phyloP scores from a whole-genome alignment of 2,329 filamentous ascomycete species.

The Talaromyces islandicus region DNA sequence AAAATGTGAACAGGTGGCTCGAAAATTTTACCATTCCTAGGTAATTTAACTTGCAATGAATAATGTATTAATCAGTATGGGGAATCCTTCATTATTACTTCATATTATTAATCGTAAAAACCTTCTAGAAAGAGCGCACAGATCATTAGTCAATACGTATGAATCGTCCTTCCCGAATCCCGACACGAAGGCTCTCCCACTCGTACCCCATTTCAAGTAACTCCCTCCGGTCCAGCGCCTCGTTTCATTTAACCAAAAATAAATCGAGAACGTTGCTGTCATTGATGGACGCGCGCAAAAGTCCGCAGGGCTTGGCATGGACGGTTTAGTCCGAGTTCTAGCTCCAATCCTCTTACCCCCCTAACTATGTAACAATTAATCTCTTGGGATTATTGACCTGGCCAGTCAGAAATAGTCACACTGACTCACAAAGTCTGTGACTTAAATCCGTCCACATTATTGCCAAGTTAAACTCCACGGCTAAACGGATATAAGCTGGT shows the following conservation, averaged over 20 bases:
- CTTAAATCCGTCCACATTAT: background rate
- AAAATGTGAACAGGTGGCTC: background rate
- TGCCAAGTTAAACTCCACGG: background rate
- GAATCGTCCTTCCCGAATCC: no score
- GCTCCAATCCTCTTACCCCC: no score
- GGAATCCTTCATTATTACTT: background rate
- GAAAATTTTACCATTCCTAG: background rate
- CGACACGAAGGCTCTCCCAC: background rate
- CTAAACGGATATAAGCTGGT: background rate
- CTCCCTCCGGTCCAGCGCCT: no score
- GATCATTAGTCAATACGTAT: background rate
- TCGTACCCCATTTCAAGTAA: background rate
- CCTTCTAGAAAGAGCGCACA: constrained; percentile 20
- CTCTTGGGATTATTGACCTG: no score
- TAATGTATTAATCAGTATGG: background rate
- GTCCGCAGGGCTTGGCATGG: background rate
- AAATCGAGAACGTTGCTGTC: background rate
- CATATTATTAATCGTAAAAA: constrained; percentile 12
- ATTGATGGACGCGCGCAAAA: background rate
- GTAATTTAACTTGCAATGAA: no score
- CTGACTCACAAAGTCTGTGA: no score
- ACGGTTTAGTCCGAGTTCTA: background rate
- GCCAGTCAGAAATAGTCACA: no score
- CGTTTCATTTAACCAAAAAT: no score
- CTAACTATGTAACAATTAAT: no score